Evolutionary conservation across 768 basidiomycete species (phyloP).

Genomic region (Calvatia gigantea): DNA sequence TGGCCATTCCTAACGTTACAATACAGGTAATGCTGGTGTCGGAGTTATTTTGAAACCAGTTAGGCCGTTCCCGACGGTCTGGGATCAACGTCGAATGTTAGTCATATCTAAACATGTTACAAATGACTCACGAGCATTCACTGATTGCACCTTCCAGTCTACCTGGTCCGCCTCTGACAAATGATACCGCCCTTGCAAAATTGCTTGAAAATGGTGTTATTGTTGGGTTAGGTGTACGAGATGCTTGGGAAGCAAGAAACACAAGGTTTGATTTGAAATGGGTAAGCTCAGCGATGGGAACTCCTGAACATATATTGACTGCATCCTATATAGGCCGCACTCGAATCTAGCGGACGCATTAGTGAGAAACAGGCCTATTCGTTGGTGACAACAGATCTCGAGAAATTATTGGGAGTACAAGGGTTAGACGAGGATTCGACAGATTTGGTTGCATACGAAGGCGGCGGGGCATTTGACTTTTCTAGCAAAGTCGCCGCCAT

Average conservation of each 20-base stretch:
- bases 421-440: slow-evolving; percentile 36
- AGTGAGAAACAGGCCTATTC: slow-evolving; percentile 37
- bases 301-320: slow-evolving; percentile 1
- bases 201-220: slow-evolving; percentile 74
- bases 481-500: slow-evolving; percentile 55
- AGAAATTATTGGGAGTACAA: slow-evolving; percentile 35
- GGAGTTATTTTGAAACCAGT: slow-evolving; percentile 52
- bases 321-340: slow-evolving; percentile 31
- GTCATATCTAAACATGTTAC: slow-evolving; percentile 17
- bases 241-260: slow-evolving; percentile 72
- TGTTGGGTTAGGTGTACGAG: slow-evolving; percentile 66
- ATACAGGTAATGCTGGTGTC: slow-evolving; percentile 41
- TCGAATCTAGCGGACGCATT: slow-evolving; percentile 45
- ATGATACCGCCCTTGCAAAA: slow-evolving; percentile 55
- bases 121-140: background rate
- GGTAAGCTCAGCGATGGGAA: slow-evolving; percentile 40
- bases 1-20: background rate
- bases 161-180: slow-evolving; percentile 73
- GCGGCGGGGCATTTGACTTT: slow-evolving; percentile 54
- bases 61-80: slow-evolving; percentile 65
- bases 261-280: slow-evolving; percentile 76
- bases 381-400: slow-evolving; percentile 43
- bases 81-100: slow-evolving; percentile 71
- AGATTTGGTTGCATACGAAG: slow-evolving; percentile 61
- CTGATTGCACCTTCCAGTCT: slow-evolving; percentile 33